These are phyloP conservation scores for Neoboletus subvelutipes DNA, from an alignment of 768 basidiomycete genomes.

Conservation along the genomic window DNA sequence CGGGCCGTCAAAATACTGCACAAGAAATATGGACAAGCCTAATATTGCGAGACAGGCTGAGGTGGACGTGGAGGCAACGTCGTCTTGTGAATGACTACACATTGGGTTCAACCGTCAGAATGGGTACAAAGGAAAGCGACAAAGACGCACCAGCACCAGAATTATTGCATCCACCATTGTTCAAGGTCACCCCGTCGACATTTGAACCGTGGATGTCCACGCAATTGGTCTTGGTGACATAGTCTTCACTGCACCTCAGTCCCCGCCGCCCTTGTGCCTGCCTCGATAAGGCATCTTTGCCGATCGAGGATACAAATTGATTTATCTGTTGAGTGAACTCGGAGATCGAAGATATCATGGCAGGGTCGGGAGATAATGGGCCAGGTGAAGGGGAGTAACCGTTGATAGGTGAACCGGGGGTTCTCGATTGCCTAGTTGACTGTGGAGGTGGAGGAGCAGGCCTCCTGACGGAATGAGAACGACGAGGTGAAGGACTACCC, in stretches of 20 bases:
- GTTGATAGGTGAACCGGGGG: background rate
- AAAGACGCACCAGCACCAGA: slow-evolving; percentile 9
- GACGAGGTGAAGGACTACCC: background rate
- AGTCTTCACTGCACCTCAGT: too few species aligned
- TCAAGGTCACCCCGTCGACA: slow-evolving; percentile 5
- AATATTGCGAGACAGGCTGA: background rate
- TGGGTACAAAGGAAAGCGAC: background rate
- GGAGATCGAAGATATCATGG: background rate
- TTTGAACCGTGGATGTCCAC: background rate
- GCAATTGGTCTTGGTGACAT: background rate
- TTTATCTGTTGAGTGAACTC: background rate
- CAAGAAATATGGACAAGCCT: background rate
- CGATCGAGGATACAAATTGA: background rate
- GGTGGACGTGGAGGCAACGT: background rate
- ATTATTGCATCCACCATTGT: slow-evolving; percentile 3
- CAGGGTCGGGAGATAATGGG: background rate
- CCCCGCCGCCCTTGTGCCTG: background rate
- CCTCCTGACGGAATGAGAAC: slow-evolving; percentile 3
- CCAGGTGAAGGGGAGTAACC: background rate
- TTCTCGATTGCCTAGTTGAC: background rate
- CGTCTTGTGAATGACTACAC: slow-evolving; percentile 13
- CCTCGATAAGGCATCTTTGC: too few species aligned
- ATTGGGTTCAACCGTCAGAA: background rate
- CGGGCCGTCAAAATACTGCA: background rate
- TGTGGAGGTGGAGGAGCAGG: slow-evolving; percentile 7